phyloP scores from a whole-genome alignment of 495 filamentous ascomycete genomes.

The Penicillium malachiteum region DNA sequence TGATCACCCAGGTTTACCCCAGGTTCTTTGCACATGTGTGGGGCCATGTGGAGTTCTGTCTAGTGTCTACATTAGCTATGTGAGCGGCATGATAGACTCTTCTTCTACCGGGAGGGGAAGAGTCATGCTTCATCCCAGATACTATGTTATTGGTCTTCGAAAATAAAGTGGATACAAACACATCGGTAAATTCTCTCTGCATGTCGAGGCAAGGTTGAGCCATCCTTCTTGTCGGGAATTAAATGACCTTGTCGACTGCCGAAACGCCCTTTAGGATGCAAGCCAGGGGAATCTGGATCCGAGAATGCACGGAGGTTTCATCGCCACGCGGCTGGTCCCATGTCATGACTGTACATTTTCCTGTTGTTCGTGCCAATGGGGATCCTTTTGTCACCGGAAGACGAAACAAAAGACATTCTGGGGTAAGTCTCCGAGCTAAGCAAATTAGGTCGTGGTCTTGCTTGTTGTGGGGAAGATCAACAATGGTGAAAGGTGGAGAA shows the following conservation, averaged over 20 bases:
- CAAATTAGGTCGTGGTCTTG: not conserved
- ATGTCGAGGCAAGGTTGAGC: no score
- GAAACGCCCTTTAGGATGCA: not conserved
- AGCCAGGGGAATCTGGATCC: not conserved
- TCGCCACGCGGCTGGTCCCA: not conserved
- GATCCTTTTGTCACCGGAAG: not conserved
- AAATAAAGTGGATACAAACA: not conserved
- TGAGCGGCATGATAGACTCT: slow-evolving; percentile 5
- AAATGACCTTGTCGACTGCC: slow-evolving; percentile 1
- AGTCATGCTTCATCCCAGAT: not conserved
- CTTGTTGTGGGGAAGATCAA: slow-evolving; percentile 19
- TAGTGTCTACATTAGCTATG: not conserved
- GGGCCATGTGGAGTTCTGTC: slow-evolving; percentile 15
- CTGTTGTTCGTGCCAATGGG: no score
- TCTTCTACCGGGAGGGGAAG: slow-evolving; percentile 6
- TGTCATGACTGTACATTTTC: not conserved
- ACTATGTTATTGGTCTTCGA: not conserved
- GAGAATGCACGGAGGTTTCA: not conserved
- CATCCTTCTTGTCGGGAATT: not conserved
- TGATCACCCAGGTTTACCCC: not conserved
- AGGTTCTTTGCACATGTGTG: slow-evolving; percentile 4
- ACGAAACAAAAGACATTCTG: not conserved
- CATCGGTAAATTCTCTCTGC: not conserved
- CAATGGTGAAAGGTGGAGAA: slow-evolving; percentile 15
- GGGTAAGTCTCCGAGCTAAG: not conserved